phyloP scores from a whole-genome alignment of 805 yeast genomes.

The Candida ortonii region DNA sequence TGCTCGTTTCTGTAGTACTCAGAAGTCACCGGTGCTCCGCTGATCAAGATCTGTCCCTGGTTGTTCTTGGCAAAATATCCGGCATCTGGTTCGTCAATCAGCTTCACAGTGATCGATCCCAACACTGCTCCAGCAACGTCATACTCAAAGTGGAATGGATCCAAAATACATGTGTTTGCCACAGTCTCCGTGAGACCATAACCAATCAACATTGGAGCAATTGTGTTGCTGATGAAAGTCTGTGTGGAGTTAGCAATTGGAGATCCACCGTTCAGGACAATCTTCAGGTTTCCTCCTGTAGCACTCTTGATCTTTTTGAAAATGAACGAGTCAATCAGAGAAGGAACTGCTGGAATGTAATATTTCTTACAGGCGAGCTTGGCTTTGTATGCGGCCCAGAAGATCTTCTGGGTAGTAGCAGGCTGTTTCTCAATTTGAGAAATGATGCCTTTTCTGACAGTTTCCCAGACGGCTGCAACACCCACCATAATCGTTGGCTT shows the following conservation, averaged over 20 bases:
- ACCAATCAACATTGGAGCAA: slow-evolving; percentile 88
- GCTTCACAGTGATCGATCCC: slow-evolving; percentile 81
- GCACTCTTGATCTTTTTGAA: slow-evolving; percentile 90
- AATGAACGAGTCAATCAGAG: slow-evolving; percentile 63
- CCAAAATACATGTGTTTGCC: slow-evolving; percentile 77
- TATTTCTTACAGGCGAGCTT: slow-evolving; percentile 61
- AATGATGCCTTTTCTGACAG: slow-evolving; percentile 86
- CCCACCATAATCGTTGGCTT: slow-evolving; percentile 95
- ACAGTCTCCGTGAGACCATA: slow-evolving; percentile 96
- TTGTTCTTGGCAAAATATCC: slow-evolving; percentile 86
- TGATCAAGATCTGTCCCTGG: slow-evolving; percentile 88
- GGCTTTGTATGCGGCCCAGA: slow-evolving; percentile 84
- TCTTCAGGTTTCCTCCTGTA: slow-evolving; percentile 85
- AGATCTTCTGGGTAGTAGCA: slow-evolving; percentile 65
- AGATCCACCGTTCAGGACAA: slow-evolving; percentile 87
- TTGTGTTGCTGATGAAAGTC: slow-evolving; percentile 66
- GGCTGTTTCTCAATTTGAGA: slow-evolving; percentile 70
- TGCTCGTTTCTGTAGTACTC: slow-evolving; percentile 81
- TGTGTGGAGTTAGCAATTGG: slow-evolving; percentile 83
- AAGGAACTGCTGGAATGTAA: slow-evolving; percentile 76
- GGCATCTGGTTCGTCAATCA: slow-evolving; percentile 87
- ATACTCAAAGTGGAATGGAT: slow-evolving; percentile 61
- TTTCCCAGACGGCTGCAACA: slow-evolving; percentile 98
- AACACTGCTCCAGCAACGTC: slow-evolving; percentile 82
- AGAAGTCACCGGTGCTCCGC: slow-evolving; percentile 67